These are phyloP conservation scores for Capsicum pubescens DNA, from an alignment of 257 asterid species.

Conservation along the genomic window DNA sequence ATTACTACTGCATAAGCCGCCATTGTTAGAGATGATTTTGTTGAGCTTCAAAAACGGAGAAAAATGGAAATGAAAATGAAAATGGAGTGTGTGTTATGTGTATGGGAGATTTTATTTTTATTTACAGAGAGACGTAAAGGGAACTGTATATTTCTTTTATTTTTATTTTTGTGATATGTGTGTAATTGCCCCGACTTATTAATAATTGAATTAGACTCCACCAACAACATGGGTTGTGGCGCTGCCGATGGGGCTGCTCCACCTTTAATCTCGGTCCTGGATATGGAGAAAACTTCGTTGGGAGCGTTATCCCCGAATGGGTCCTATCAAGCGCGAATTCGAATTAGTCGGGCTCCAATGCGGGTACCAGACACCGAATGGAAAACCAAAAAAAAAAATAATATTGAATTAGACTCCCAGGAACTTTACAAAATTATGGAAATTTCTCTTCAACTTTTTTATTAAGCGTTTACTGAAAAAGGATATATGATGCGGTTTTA, in stretches of 20 bases:
- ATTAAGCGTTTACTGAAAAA: neutral
- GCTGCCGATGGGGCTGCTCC: too few relatives aligned
- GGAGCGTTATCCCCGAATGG: too few relatives aligned
- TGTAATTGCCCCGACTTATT: neutral
- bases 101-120: neutral
- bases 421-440: neutral
- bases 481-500: too few relatives aligned
- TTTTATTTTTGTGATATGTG: neutral
- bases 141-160: neutral
- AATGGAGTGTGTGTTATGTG: neutral
- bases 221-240: too few relatives aligned
- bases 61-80: neutral
- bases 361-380: too few relatives aligned
- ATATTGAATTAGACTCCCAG: neutral
- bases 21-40: constrained; percentile 36
- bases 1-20: constrained; percentile 56
- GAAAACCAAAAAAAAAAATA: too few relatives aligned
- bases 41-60: neutral
- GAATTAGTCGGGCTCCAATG: too few relatives aligned
- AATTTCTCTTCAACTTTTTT: too few relatives aligned
- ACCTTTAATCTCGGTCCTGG: too few relatives aligned
- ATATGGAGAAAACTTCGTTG: too few relatives aligned
- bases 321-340: too few relatives aligned
- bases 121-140: neutral
- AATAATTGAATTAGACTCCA: neutral